Evolutionary conservation across 2,329 filamentous ascomycete genomes (phyloP), one percentile per base, ranked within the genome.

Genomic region (Fusarium agapanthi): DNA sequence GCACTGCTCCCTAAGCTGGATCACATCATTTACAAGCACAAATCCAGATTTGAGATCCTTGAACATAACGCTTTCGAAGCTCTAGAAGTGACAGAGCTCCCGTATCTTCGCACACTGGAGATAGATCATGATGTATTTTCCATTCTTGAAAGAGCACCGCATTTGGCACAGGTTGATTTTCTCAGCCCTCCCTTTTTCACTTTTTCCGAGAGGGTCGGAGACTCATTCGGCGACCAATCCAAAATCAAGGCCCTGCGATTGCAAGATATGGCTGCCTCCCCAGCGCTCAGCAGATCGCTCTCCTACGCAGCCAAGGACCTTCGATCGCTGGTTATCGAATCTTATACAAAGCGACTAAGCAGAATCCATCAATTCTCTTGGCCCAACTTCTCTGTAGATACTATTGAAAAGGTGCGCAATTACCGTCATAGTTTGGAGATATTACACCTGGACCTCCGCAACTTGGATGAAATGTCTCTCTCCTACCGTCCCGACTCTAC

Each of bases 41-140:
- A 10, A 2, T 1, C 7, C 0, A 10, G 1, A 3, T 26, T 18
- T 7, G 0, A 2, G 0, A 2, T 5, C 0, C 3, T 8, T 2
- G 1, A 10, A 6, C 14, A 41, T 1, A 13, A 24, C 6, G n/a
- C 35, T 11, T 6, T 54, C 4, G 26, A 34, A 1, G 45, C 28
- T 9, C 20, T 54, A 13, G 28, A 2, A 2, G 18, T 54, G 6
- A 37, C 28, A 12, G 18, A 35, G 14, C 10, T 54, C 12, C n/a
- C 45, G 6, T 1, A 54, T 22, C 45, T 60, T 10, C 18, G 14
- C 1, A 18, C 18, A 15, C 2, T 41, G 3, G 45, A 53, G 18
- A 8, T 34, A 12, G 10, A 14, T 10, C 1, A 3, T 0, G 35
- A 40, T 28, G 0, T 5, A 3, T 51, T 30, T 15, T 18, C 5